These are phyloP conservation scores for Septoria petroselini DNA, from an alignment of 2,329 filamentous ascomycete species.

Conservation along the genomic window DNA sequence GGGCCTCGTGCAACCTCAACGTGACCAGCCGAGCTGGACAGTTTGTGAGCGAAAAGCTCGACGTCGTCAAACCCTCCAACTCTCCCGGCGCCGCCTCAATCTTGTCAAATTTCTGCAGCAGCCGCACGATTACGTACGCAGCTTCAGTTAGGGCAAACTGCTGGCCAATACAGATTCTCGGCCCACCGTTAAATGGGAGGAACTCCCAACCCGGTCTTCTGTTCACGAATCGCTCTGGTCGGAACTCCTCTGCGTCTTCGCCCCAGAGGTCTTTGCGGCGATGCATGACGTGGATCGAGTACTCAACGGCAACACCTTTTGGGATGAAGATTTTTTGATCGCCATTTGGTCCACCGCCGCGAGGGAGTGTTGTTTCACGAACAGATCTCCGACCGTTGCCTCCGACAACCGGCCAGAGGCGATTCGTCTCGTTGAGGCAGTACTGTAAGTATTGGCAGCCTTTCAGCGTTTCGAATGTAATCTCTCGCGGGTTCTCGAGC, in stretches of 20 bases:
- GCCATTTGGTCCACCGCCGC: conserved; percentile 54
- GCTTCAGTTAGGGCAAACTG: conserved; percentile 60
- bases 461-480: conserved; percentile 62
- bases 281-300: conserved; percentile 39
- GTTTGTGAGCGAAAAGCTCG: conserved; percentile 33
- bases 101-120: conserved; percentile 35
- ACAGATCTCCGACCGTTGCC: conserved; percentile 72
- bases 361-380: conserved; percentile 69
- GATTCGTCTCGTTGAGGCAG: conserved; percentile 56
- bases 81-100: conserved; percentile 28
- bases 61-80: conserved; percentile 24
- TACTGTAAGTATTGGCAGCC: conserved; percentile 62
- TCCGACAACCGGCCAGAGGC: conserved; percentile 74
- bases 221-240: conserved; percentile 38
- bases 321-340: conserved; percentile 52
- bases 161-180: conserved; percentile 79
- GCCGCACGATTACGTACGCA: conserved; percentile 32
- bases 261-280: conserved; percentile 41
- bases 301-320: conserved; percentile 33
- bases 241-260: conserved; percentile 41
- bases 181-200: conserved; percentile 47
- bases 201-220: conserved; percentile 36
- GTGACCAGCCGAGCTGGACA: conserved; percentile 30
- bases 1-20: conserved; percentile 30
- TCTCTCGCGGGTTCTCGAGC: conserved; percentile 42